phyloP scores from a whole-genome alignment of 129 eudicot genomes.

The Flaveria linearis region DNA sequence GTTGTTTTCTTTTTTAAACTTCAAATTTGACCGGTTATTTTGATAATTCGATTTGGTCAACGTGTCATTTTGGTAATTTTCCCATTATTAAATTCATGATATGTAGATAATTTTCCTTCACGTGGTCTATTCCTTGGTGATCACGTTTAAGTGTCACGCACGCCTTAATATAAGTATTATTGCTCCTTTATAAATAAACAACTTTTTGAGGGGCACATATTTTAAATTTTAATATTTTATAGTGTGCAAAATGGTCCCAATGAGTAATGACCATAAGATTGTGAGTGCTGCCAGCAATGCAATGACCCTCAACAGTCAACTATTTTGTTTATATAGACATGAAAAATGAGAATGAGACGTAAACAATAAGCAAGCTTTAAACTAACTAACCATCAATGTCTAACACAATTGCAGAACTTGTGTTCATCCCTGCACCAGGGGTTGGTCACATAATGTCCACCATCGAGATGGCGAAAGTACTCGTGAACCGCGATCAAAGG shows the following conservation, averaged over 20 bases:
- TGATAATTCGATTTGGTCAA: too few relatives aligned
- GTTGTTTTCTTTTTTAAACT: too few relatives aligned
- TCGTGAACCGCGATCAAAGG: slow-evolving; percentile 29
- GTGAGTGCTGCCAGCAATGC: background rate
- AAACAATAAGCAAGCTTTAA: background rate
- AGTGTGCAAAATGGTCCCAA: too few relatives aligned
- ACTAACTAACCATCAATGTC: background rate
- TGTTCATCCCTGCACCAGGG: slow-evolving; percentile 45
- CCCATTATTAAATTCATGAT: background rate
- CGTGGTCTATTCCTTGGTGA: slow-evolving; percentile 12
- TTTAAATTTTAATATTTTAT: too few relatives aligned
- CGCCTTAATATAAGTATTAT: background rate
- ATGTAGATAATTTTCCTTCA: background rate
- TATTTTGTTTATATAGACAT: background rate
- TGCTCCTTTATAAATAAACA: too few relatives aligned
- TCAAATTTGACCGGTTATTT: too few relatives aligned
- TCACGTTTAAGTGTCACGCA: slow-evolving; percentile 2
- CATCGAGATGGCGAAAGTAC: slow-evolving; percentile 36
- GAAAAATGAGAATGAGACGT: background rate
- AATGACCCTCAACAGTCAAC: background rate
- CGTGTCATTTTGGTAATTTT: too few relatives aligned
- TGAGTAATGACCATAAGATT: too few relatives aligned
- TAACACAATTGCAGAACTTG: slow-evolving; percentile 18
- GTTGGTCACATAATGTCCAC: slow-evolving; percentile 39
- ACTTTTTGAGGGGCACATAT: too few relatives aligned